phyloP scores from a whole-genome alignment of 2,329 filamentous ascomycete species.

The Sporothrix inflata region DNA sequence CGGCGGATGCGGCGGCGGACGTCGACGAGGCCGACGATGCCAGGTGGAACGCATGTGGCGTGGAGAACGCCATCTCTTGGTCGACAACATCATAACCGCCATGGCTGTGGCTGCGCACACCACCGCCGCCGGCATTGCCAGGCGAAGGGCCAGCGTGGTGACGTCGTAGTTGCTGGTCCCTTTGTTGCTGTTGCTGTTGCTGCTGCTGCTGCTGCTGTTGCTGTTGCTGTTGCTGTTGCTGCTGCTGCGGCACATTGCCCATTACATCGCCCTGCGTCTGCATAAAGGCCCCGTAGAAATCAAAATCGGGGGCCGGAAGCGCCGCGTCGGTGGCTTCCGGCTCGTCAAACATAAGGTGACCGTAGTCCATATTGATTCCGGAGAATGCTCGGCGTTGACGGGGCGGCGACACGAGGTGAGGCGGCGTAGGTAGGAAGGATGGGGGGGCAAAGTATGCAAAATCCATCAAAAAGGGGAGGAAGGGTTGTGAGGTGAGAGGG shows the following conservation, averaged over 20 bases:
- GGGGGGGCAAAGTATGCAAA: slow-evolving; percentile 8
- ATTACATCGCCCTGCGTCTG: slow-evolving; percentile 9
- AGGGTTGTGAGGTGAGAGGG: not conserved
- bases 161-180: not conserved
- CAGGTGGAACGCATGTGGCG: not conserved
- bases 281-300: slow-evolving; percentile 25
- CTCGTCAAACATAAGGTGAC: slow-evolving; percentile 26
- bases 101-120: not conserved
- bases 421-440: not conserved
- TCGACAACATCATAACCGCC: not conserved
- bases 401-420: not conserved
- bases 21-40: not conserved
- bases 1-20: not conserved
- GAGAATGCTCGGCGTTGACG: not conserved
- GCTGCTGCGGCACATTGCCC: slow-evolving; percentile 1
- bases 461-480: not conserved
- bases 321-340: slow-evolving; percentile 19
- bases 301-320: slow-evolving; percentile 20
- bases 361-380: slow-evolving; percentile 29
- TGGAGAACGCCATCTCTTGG: not conserved
- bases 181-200: not conserved
- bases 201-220: slow-evolving; percentile 17
- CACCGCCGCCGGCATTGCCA: not conserved
- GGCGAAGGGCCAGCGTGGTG: not conserved
- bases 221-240: not conserved